Evolutionary conservation across 768 basidiomycete genomes (phyloP).

Genomic region (Phlebiopsis flavidoalba): DNA sequence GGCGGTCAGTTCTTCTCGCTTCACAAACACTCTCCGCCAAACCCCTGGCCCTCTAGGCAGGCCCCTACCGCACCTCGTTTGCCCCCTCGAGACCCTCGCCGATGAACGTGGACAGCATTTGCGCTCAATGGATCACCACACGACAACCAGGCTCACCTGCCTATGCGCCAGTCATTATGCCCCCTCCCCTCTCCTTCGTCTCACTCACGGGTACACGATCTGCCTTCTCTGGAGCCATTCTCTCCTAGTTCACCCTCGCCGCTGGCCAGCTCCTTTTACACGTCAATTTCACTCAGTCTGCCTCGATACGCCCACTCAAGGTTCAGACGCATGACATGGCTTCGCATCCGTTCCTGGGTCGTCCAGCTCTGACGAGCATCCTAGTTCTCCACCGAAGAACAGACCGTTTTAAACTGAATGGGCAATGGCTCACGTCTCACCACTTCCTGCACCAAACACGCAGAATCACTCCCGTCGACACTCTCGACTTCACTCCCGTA

Average conservation of each 20-base stretch:
- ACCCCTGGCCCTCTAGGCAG: conserved; percentile 26
- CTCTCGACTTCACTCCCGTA: conserved; percentile 80
- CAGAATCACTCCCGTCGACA: conserved; percentile 40
- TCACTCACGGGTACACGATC: conserved; percentile 45
- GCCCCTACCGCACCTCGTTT: conserved; percentile 25
- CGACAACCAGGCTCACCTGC: conserved; percentile 21
- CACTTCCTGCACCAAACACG: conserved; percentile 19
- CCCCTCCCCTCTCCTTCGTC: conserved; percentile 21
- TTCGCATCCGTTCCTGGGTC: conserved; percentile 3
- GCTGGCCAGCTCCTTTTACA: conserved; percentile 37
- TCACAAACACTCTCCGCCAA: conserved; percentile 18
- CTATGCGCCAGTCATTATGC: conserved; percentile 26
- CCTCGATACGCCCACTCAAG: conserved; percentile 7
- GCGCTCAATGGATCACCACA: conserved; percentile 1
- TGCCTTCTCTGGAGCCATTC: conserved; percentile 46
- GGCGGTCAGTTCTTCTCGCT: conserved; percentile 10
- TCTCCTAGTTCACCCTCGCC: conserved; percentile 47
- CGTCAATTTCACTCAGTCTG: conserved; percentile 25
- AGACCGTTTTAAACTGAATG: conserved; percentile 1
- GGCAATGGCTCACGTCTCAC: conserved; percentile 11
- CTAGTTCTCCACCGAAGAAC: conserved; percentile 3
- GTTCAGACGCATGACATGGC: conserved; percentile 4
- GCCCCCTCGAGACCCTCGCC: conserved; percentile 12
- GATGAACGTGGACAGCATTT: conserved; percentile 10
- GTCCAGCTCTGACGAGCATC: conserved; percentile 2